phyloP scores from a whole-genome alignment of 2,329 filamentous ascomycete genomes.

The Bipolaris zeicola region DNA sequence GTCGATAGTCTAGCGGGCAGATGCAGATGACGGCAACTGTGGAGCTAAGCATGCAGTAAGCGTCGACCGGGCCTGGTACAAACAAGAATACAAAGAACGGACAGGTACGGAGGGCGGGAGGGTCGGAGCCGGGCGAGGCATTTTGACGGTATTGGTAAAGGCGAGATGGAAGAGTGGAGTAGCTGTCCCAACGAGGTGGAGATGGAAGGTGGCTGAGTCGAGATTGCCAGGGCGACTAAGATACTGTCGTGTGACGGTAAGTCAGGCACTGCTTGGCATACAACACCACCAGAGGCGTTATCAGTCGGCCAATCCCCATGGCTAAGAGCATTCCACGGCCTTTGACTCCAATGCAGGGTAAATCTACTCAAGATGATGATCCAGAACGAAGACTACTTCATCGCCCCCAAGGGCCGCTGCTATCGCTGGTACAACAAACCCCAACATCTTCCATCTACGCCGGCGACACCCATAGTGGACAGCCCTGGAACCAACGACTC shows the following conservation, averaged over 20 bases:
- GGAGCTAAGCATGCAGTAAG: constrained; percentile 1
- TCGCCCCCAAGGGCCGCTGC: constrained; percentile 9
- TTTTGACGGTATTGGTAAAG: constrained; percentile 18
- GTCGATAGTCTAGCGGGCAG: background rate
- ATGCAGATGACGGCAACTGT: constrained; percentile 6
- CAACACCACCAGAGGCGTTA: constrained; percentile 12
- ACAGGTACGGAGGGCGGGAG: constrained; percentile 8
- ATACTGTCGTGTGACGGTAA: constrained; percentile 15
- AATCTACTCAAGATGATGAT: constrained; percentile 16
- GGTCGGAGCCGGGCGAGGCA: constrained; percentile 12
- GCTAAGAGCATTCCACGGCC: constrained; percentile 5
- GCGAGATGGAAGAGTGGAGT: constrained; percentile 16
- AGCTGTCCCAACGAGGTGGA: constrained; percentile 13
- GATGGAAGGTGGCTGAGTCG: constrained; percentile 20
- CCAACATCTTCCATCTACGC: constrained; percentile 2
- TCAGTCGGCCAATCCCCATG: constrained; percentile 16
- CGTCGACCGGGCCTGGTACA: constrained; percentile 4
- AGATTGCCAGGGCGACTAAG: constrained; percentile 15
- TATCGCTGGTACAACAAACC: constrained; percentile 15
- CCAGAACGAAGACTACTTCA: constrained; percentile 17
- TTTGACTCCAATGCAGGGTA: constrained; percentile 9
- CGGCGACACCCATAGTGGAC: constrained; percentile 8
- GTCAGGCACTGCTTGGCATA: constrained; percentile 10
- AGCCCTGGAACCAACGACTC: constrained; percentile 5
- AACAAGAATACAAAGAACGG: background rate